Evolutionary conservation across 2,329 filamentous ascomycete species (phyloP), one percentile per base, ranked within the genome.

Genomic region (Sporothrix humicola): DNA sequence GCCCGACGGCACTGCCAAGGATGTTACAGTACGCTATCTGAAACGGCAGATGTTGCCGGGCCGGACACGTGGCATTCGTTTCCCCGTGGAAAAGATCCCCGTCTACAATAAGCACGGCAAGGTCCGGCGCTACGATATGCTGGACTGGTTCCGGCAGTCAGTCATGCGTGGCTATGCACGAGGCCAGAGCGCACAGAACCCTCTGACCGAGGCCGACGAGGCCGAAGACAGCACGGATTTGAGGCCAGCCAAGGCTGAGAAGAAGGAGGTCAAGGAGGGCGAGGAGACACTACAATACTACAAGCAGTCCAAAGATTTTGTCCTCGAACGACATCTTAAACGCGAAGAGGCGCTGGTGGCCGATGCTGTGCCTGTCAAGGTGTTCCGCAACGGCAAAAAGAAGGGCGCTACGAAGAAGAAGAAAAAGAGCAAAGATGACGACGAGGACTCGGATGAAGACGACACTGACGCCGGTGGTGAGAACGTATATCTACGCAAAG

Each of bases 1-100:
- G 0, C 83, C 89, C 2, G 95, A 98, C 79, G 93, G 93, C 1
- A 95, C 94, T 0, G 95, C 94, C 13, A 98, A 98, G 80, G 96
- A 99, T 80, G 92, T 99, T 17, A 99, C 96, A 0, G 91, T 96
- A 12, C 89, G 96, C 42, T 99, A 99, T 80, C 84, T 99, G 8
- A 95, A 92, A 78, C 89, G 91, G 26, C 92, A 92, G 73, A 87
- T 92, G 71, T 90, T 94, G 80, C 96, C 96, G 0, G 95, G 96
- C 3, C 92, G 94, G 77, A 97, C 95, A 0, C 98, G 97, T 79
- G 94, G 95, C 3, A 88, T 91, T 76, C 89, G 96, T 7, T 88
- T 97, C 79, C 89, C 92, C 0, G 80, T 90, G 1, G 93, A 97
- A 77, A 97, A 95, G 79, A 85, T 97, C 1, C 91, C 94, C 0